These are phyloP conservation scores for Cladochytrium tenue DNA, from an alignment of 371 early-diverging fungal genomes.

Conservation along the genomic window DNA sequence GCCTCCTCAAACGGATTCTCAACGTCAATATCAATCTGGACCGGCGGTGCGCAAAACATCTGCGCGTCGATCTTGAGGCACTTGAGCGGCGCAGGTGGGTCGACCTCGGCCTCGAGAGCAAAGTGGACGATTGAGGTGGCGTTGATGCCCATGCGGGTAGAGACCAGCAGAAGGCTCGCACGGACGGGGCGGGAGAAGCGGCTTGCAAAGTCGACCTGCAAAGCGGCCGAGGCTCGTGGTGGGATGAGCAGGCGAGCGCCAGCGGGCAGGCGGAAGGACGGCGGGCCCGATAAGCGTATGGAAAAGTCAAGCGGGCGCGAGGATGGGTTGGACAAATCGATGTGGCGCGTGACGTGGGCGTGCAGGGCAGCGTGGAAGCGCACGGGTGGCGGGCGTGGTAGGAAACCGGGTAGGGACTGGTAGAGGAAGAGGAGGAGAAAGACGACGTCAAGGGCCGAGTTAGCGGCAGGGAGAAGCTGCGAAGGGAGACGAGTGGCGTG, in stretches of 20 bases:
- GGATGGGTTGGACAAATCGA: slow-evolving; percentile 44
- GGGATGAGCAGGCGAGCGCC: neutral
- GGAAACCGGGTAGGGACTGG: slow-evolving; percentile 45
- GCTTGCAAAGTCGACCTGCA: slow-evolving; percentile 35
- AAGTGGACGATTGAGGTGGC: slow-evolving; percentile 37
- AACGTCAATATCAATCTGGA: slow-evolving; percentile 28
- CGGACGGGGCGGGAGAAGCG: slow-evolving; percentile 29
- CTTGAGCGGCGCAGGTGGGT: slow-evolving; percentile 26
- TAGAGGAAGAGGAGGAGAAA: slow-evolving; percentile 45
- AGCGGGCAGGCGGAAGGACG: slow-evolving; percentile 27
- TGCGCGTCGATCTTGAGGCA: slow-evolving; percentile 31
- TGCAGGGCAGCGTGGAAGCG: slow-evolving; percentile 43
- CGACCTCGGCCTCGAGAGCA: slow-evolving; percentile 28
- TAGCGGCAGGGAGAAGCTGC: slow-evolving; percentile 9
- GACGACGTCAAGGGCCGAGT: slow-evolving; percentile 26
- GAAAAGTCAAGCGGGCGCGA: slow-evolving; percentile 25
- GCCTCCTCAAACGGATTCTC: slow-evolving; percentile 33
- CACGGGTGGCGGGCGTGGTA: slow-evolving; percentile 31
- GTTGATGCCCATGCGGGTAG: slow-evolving; percentile 40
- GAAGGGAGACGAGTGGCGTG: too few species aligned
- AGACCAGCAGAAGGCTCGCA: slow-evolving; percentile 28
- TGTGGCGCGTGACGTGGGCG: slow-evolving; percentile 24
- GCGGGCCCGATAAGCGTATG: slow-evolving; percentile 26
- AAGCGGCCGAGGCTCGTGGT: slow-evolving; percentile 15
- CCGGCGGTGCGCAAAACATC: slow-evolving; percentile 42